Conservation (phyloP, 805 yeast genomes). For the Ogataea pini region DNA sequence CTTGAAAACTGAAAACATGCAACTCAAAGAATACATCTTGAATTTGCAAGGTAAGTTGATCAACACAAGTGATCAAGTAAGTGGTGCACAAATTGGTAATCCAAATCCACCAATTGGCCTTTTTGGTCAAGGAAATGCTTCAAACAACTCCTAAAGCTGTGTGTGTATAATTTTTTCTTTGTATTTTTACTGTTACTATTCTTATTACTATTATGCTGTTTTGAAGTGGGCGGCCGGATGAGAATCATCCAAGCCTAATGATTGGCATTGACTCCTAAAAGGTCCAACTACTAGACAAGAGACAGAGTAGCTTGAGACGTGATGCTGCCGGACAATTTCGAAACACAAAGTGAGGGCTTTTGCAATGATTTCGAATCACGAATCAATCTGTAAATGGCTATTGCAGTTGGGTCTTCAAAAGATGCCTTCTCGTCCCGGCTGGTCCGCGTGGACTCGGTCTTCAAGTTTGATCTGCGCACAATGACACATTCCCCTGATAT, state of each 20-base stretch:
- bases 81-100: constrained; percentile 11
- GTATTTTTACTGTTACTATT: constrained; percentile 2
- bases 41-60: constrained; percentile 68
- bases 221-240: constrained; percentile 11
- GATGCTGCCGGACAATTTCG: neutral
- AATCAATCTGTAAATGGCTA: neutral
- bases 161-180: neutral
- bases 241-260: constrained; percentile 11
- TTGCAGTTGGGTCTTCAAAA: neutral
- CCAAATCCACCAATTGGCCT: constrained; percentile 23
- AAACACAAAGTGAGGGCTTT: neutral
- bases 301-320: neutral
- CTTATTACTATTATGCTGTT: constrained; percentile 1
- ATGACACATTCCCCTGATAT: constrained; percentile 33
- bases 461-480: constrained; percentile 29
- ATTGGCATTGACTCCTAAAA: neutral
- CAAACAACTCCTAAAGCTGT: constrained; percentile 5
- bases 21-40: constrained; percentile 69
- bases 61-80: constrained; percentile 21
- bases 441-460: neutral
- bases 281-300: too few relatives aligned
- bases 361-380: constrained; percentile 1
- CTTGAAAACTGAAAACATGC: constrained; percentile 68
- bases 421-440: neutral
- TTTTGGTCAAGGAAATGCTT: constrained; percentile 15